Evolutionary conservation across 192 early-diverging fungal genomes (phyloP).

Genomic region (Coemansia sp.): DNA sequence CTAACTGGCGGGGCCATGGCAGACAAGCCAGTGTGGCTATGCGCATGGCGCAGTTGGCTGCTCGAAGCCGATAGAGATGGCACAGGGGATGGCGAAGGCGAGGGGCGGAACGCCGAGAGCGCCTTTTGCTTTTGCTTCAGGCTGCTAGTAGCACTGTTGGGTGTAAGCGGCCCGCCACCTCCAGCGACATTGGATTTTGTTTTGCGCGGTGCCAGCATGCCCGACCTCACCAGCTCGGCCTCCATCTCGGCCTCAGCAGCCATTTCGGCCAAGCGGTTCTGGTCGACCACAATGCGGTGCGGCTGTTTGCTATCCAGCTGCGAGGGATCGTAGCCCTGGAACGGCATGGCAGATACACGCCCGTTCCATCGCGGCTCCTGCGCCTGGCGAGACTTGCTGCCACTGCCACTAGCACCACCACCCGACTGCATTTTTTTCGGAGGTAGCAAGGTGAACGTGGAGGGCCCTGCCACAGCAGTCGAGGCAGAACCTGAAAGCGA

Average conservation of each 20-base stretch:
- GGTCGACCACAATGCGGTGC: constrained; percentile 19
- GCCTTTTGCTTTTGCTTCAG: constrained; percentile 14
- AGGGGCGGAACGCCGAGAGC: constrained; percentile 33
- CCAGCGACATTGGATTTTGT: constrained; percentile 3
- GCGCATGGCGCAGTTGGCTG: constrained; percentile 28
- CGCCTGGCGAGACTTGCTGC: constrained; percentile 5
- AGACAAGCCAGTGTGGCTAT: constrained; percentile 32
- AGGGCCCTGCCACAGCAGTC: background rate
- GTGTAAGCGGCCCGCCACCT: background rate
- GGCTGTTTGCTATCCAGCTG: constrained; percentile 10
- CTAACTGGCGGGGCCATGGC: constrained; percentile 38
- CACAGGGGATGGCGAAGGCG: background rate
- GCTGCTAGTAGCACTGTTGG: background rate
- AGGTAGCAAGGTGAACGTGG: background rate
- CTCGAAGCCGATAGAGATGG: background rate
- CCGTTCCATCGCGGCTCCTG: constrained; percentile 43
- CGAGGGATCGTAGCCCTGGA: constrained; percentile 41
- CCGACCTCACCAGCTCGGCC: constrained; percentile 45
- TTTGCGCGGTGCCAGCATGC: constrained; percentile 32
- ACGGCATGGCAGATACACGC: constrained; percentile 43
- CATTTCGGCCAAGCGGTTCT: constrained; percentile 32
- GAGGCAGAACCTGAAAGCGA: constrained; percentile 8
- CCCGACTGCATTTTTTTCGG: background rate
- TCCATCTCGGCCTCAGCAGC: constrained; percentile 48
- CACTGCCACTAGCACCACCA: constrained; percentile 3